phyloP scores from a whole-genome alignment of 108 stramenopile species.

The Nitzschia sp. region DNA sequence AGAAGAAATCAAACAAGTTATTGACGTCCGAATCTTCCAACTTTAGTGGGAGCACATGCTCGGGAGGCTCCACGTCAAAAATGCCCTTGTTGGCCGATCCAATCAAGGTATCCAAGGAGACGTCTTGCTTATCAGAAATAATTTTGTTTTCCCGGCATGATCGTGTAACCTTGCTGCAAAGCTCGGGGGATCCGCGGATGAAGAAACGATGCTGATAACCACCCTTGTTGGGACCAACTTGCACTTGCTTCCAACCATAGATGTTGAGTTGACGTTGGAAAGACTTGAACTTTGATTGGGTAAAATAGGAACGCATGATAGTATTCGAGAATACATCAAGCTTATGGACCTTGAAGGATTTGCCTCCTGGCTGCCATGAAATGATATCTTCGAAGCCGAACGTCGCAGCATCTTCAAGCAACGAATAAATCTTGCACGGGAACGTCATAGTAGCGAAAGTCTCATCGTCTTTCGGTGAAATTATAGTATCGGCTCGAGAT shows the following conservation, averaged over 20 bases:
- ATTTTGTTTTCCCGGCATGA: no score
- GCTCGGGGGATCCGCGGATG: conserved; percentile 8
- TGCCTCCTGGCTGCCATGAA: no score
- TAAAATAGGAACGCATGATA: conserved; percentile 22
- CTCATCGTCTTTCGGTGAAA: no score
- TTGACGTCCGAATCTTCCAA: background rate
- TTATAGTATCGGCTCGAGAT: no score
- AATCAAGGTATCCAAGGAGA: background rate
- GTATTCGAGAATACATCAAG: conserved; percentile 6
- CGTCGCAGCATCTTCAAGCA: conserved; percentile 2
- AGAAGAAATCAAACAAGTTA: background rate
- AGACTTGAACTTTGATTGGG: conserved; percentile 25
- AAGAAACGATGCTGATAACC: conserved; percentile 49
- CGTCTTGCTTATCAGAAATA: no score
- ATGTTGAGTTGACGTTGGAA: conserved; percentile 68
- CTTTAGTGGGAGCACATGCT: background rate
- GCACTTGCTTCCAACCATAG: conserved; percentile 73
- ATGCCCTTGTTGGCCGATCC: no score
- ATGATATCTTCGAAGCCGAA: conserved; percentile 31
- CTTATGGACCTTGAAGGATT: conserved; percentile 5
- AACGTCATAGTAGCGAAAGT: background rate
- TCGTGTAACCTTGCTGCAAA: conserved; percentile 3
- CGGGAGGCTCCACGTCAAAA: no score
- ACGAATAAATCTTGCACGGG: background rate
- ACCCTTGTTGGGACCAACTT: conserved; percentile 36